Percentiles rank a stretch among this genome's conserved stretches.
Conservation (phyloP, 495 filamentous ascomycete genomes). For the Cenococcum geophilum region DNA sequence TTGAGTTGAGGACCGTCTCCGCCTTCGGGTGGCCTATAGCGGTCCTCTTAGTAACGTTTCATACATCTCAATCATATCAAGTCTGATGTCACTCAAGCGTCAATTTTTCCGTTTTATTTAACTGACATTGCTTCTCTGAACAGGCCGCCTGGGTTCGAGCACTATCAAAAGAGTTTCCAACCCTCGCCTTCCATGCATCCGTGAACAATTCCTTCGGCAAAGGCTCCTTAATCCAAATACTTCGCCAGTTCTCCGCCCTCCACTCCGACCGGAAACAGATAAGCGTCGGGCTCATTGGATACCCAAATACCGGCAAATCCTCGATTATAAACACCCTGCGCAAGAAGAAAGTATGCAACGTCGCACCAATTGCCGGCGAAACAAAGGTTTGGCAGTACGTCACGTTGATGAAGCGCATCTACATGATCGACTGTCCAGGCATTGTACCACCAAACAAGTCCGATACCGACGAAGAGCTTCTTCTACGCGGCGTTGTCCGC, state of each 20-base stretch:
- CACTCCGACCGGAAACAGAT: slow-evolving; percentile 85
- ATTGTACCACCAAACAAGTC: slow-evolving; percentile 81
- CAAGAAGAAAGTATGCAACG: slow-evolving; percentile 86
- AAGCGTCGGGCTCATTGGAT: slow-evolving; percentile 42
- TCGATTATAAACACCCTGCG: slow-evolving; percentile 47
- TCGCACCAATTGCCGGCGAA: slow-evolving; percentile 92
- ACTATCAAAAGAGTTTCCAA: slow-evolving; percentile 81
- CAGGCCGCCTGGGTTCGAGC: slow-evolving; percentile 81
- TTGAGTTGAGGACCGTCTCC: slow-evolving; percentile 78
- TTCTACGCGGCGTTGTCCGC: slow-evolving; percentile 86
- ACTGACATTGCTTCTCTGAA: background rate
- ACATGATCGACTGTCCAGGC: slow-evolving; percentile 93
- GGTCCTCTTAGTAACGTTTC: slow-evolving; percentile 98
- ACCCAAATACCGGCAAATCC: slow-evolving; percentile 42
- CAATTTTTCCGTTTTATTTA: background rate
- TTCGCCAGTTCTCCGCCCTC: slow-evolving; percentile 83
- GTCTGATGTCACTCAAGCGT: background rate
- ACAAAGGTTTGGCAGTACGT: slow-evolving; percentile 97
- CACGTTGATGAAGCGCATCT: slow-evolving; percentile 93
- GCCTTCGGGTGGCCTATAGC: slow-evolving; percentile 49
- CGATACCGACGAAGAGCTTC: slow-evolving; percentile 78
- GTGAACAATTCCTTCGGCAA: slow-evolving; percentile 72
- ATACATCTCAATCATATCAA: slow-evolving; percentile 57
- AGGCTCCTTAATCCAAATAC: slow-evolving; percentile 39
- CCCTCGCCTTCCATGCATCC: slow-evolving; percentile 84